Conservation (phyloP, 2,329 filamentous ascomycete species). For the Bipolaris gigantea region DNA sequence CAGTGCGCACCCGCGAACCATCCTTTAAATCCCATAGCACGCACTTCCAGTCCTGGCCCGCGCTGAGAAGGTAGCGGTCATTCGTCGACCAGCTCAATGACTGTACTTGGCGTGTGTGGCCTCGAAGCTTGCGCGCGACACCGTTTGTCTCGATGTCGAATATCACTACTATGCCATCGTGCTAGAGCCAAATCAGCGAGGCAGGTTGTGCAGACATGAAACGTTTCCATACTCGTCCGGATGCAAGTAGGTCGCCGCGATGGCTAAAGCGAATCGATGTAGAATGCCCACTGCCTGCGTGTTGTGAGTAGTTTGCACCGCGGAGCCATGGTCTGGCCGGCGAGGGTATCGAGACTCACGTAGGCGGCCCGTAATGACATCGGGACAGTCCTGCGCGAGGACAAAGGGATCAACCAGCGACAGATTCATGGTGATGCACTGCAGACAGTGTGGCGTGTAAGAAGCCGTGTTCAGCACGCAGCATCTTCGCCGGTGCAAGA, state of each 20-base stretch:
- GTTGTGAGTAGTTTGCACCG: conserved; percentile 34
- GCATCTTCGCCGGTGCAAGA: conserved; percentile 25
- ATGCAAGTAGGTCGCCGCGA: conserved; percentile 90
- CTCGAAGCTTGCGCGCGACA: conserved; percentile 88
- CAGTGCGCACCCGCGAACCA: conserved; percentile 72
- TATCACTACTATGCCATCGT: conserved; percentile 89
- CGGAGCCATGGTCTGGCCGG: conserved; percentile 49
- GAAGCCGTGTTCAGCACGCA: conserved; percentile 18
- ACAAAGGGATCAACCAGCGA: conserved; percentile 72
- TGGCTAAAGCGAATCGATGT: conserved; percentile 84
- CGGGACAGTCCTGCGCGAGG: conserved; percentile 81
- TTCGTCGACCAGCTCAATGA: conserved; percentile 93
- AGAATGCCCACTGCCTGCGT: conserved; percentile 62
- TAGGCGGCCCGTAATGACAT: conserved; percentile 84
- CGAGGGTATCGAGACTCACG: conserved; percentile 64
- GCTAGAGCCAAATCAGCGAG: conserved; percentile 43
- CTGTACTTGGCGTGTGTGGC: conserved; percentile 91
- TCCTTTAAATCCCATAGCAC: conserved; percentile 90
- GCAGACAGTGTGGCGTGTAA: conserved; percentile 17
- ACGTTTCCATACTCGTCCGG: conserved; percentile 69
- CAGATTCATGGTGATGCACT: conserved; percentile 62
- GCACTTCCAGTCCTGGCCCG: conserved; percentile 94
- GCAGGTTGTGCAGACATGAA: conserved; percentile 15
- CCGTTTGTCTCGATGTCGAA: conserved; percentile 98
- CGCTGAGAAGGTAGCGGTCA: conserved; percentile 86